These are phyloP conservation scores for Tilletia caries DNA, from an alignment of 1,284 basidiomycete species.

Conservation along the genomic window DNA sequence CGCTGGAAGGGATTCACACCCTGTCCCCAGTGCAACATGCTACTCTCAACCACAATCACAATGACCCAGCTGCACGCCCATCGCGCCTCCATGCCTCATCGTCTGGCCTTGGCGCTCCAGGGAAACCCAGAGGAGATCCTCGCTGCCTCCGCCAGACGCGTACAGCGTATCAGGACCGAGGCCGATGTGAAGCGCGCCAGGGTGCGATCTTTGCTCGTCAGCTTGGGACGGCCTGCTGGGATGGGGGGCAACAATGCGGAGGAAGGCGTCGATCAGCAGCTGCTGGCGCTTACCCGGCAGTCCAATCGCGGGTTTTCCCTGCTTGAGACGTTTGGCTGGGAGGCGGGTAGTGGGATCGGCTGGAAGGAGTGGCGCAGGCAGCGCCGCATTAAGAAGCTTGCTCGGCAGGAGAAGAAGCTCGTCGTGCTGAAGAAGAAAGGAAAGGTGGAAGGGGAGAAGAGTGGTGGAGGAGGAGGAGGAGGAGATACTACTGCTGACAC, in stretches of 20 bases:
- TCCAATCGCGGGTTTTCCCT: neutral
- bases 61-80: neutral
- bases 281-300: neutral
- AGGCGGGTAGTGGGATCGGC: slow-evolving; percentile 6
- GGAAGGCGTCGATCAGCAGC: neutral
- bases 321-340: neutral
- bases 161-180: neutral
- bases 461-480: slow-evolving; percentile 13
- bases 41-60: neutral
- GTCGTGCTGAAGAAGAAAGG: neutral
- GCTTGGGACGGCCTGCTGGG: neutral
- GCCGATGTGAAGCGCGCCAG: neutral
- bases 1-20: neutral
- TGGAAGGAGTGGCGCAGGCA: neutral
- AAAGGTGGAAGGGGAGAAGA: slow-evolving; percentile 17
- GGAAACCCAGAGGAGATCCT: neutral
- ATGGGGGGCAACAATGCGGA: neutral
- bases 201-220: neutral
- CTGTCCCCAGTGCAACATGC: neutral
- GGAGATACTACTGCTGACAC: neutral
- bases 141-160: neutral
- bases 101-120: neutral
- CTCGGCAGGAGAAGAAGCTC: neutral
- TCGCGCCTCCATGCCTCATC: slow-evolving; percentile 2
- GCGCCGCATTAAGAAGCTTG: neutral